phyloP scores from a whole-genome alignment of 768 basidiomycete genomes.

The Hygrophoropsis aurantiaca region DNA sequence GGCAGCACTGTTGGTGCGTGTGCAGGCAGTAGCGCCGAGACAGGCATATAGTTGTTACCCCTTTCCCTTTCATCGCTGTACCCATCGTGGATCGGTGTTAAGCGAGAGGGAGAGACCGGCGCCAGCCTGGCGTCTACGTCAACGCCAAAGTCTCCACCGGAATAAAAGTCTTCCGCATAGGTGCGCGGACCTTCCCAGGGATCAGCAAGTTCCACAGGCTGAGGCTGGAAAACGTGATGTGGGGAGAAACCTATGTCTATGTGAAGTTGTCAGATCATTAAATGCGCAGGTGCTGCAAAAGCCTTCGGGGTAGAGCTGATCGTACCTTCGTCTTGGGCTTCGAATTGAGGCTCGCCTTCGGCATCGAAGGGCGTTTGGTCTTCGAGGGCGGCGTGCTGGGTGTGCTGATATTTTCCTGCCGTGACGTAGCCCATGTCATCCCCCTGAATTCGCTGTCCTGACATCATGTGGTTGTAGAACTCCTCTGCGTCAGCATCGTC shows the following conservation, averaged over 20 bases:
- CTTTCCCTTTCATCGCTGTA: not conserved
- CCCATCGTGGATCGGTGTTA: constrained; percentile 20
- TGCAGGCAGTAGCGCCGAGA: no score
- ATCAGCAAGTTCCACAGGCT: constrained; percentile 34
- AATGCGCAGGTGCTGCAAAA: not conserved
- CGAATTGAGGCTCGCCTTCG: constrained; percentile 10
- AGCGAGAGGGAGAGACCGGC: constrained; percentile 21
- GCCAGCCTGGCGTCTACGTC: not conserved
- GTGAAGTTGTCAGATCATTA: not conserved
- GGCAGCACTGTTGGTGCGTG: no score
- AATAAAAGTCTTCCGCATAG: constrained; percentile 44
- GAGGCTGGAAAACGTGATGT: constrained; percentile 1
- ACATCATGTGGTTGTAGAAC: not conserved
- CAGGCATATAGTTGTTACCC: no score
- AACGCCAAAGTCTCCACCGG: constrained; percentile 39
- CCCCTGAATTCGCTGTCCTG: not conserved
- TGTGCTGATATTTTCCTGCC: constrained; percentile 1
- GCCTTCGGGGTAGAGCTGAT: not conserved
- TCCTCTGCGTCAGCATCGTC: constrained; percentile 12
- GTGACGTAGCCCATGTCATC: not conserved
- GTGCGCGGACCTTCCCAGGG: constrained; percentile 40
- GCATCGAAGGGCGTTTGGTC: not conserved
- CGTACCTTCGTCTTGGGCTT: constrained; percentile 11
- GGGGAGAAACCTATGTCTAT: constrained; percentile 2
- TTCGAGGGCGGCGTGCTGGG: not conserved